Evolutionary conservation across 78 protist genomes (phyloP), one percentile per base, ranked within the genome.

Genomic region (slime mould (Dictyostelium discoideum)): DNA sequence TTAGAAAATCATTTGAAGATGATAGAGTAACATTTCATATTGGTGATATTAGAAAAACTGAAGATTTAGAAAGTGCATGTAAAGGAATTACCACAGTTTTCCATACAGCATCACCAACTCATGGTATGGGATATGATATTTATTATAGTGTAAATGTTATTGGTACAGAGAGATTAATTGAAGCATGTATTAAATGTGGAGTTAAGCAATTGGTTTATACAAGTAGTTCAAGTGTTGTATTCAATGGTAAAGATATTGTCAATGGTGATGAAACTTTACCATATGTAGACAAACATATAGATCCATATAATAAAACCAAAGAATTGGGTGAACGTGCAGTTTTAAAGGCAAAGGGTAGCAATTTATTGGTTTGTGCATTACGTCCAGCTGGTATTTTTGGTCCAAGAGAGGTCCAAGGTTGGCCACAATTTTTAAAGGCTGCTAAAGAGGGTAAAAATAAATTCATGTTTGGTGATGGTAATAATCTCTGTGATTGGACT

Each of bases 331-430:
- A 96, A 32, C 11, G 60, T 18, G 67, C 77, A 3, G 94, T 92
- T 1, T 46, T 96, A 2, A 46, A 32, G 37, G 94, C 85, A 1
- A 29, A 79, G 50, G 84, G 85, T 11, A 14, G 46, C 2, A 60
- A 60, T 22, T 78, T 96, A 65, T 77, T 73, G 54, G 85, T 86
- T 2, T 72, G 92, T 77, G 88, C 97, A 18, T 13, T 96, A 3
- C 69, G 97, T 20, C 95, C 97, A 14, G 95, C 96, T 3, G 96
- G 96, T 83, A 92, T 96, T 8, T 96, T 85, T 74, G 97, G 97
- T 39, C 96, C 94, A 69, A 22, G 83, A 13, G 97, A 96, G 11
- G 84, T 84, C 20, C 87, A 85, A 48, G 93, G 86, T 29, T 82
- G 92, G 86, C 97, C 97, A 20, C 96, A 94, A 74, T 85, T 80